phyloP scores from a whole-genome alignment of 2,329 filamentous ascomycete genomes.

The Calcarisporium arbuscula region DNA sequence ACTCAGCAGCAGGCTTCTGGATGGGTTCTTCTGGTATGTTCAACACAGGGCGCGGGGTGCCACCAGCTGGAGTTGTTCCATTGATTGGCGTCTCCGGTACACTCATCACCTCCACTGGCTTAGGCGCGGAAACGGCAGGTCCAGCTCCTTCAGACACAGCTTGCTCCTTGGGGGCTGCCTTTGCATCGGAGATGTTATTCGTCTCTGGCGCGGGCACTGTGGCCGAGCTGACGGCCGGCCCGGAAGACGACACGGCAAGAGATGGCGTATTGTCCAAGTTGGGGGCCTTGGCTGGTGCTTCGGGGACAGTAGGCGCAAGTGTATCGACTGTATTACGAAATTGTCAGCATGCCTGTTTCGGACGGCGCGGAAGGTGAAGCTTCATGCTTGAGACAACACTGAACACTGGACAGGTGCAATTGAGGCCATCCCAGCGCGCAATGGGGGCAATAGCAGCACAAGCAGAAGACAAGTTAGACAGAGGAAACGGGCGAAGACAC shows the following conservation, averaged over 20 bases:
- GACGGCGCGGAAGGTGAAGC: no score
- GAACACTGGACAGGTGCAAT: no score
- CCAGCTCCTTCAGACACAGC: slow-evolving; percentile 9
- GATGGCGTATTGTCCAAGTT: slow-evolving; percentile 15
- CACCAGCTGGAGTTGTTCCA: slow-evolving; percentile 25
- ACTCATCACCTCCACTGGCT: slow-evolving; percentile 29
- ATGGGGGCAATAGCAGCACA: background rate
- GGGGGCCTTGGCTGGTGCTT: slow-evolving; percentile 20
- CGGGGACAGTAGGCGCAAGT: slow-evolving; percentile 20
- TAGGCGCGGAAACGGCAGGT: slow-evolving; percentile 16
- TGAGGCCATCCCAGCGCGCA: background rate
- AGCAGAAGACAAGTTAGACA: background rate
- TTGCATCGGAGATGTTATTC: background rate
- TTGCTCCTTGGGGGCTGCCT: slow-evolving; percentile 5
- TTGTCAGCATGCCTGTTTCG: slow-evolving; percentile 5
- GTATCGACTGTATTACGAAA: slow-evolving; percentile 18
- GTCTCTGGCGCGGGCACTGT: background rate
- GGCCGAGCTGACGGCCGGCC: background rate
- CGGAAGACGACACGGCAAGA: slow-evolving; percentile 10
- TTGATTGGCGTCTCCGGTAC: slow-evolving; percentile 30
- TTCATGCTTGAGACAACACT: no score
- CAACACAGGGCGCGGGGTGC: slow-evolving; percentile 27
- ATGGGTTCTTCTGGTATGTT: slow-evolving; percentile 22
- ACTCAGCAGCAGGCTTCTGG: slow-evolving; percentile 19
- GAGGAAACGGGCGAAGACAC: no score